Conservation (phyloP, 2,329 filamentous ascomycete species). For the Trichoderma brevicompactum region DNA sequence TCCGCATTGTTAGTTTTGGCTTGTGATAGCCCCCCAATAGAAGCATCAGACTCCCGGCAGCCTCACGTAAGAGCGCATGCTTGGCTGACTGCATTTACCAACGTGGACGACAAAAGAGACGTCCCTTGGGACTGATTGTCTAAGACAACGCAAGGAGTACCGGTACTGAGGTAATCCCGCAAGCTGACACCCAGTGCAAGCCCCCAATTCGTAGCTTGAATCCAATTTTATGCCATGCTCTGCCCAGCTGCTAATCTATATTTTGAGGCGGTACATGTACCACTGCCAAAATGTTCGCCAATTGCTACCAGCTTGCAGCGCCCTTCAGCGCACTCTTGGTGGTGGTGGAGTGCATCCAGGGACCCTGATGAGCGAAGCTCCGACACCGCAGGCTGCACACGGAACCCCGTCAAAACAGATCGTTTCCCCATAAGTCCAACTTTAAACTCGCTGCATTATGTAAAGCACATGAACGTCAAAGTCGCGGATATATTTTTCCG, state of each 20-base stretch:
- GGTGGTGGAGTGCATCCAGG: not conserved
- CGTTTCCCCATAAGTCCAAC: not conserved
- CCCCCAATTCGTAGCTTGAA: not conserved
- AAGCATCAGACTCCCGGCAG: not conserved
- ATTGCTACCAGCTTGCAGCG: not conserved
- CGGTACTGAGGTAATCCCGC: not conserved
- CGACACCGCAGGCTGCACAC: constrained; percentile 16
- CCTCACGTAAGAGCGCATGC: constrained; percentile 22
- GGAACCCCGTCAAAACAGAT: too few relatives aligned
- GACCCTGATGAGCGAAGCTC: constrained; percentile 9
- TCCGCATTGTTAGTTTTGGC: not conserved
- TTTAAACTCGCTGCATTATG: constrained; percentile 6
- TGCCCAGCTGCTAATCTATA: not conserved
- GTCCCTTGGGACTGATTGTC: not conserved
- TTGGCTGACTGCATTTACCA: constrained; percentile 5
- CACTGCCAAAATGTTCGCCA: not conserved
- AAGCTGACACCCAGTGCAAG: not conserved
- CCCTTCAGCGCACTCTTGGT: not conserved
- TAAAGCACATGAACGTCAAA: not conserved
- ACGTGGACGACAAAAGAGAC: too few relatives aligned
- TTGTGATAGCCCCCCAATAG: not conserved
- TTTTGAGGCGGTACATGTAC: not conserved
- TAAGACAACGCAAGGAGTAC: not conserved
- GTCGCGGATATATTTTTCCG: constrained; percentile 12
- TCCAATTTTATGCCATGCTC: not conserved